Evolutionary conservation across 768 basidiomycete species (phyloP), one percentile per base, ranked within the genome.

Genomic region (Amanita polypyramis): DNA sequence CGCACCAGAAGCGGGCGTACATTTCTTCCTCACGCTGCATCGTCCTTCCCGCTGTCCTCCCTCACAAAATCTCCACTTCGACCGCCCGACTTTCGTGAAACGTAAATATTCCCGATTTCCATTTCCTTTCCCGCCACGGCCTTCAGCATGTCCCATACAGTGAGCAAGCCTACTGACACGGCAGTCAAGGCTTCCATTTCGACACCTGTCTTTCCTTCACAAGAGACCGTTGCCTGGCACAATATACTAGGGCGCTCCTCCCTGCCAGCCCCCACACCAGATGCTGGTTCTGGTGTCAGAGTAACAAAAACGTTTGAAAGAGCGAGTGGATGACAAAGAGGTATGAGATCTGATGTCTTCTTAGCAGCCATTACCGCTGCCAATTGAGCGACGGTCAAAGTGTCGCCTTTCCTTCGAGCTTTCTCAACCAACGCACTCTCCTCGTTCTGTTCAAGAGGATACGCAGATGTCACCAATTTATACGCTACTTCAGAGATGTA

Each of bases 121-220:
- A 95, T 92, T 49, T 88, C 85, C 59, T 76, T 75, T n/a, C 89
- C 92, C 1, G 86, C 89, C 1, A 90, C 82, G 4, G 85, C 84
- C 65, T 94, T 93, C 25, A 93, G 73, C 91, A 95, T 93, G 59
- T 92, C 90, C 86, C 90, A 95, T 11, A 93, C 80, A 1, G 88
- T 89, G 46, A 94, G 67, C 27, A 88, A 70, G 4, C 81, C 82
- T 25, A 86, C 69, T 1, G 80, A 80, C 7, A 89, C 91, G 19
- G 82, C 83, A n/a, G 82, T 87, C 48, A 94, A 61, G 19, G 91
- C 92, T 65, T 96, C 94, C 85, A 97, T 92, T 68, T 92, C 89
- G 15, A 92, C 87, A 4, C 92, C 86, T 11, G 90, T 90, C 61
- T 80, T 81, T 11, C 87, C 85, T 61, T 81, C 76, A 54, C 83